Evolutionary conservation across 202 grass and related monocot species (phyloP), one percentile per base, ranked within the genome.

Genomic region (Hordeum pubiflorum): DNA sequence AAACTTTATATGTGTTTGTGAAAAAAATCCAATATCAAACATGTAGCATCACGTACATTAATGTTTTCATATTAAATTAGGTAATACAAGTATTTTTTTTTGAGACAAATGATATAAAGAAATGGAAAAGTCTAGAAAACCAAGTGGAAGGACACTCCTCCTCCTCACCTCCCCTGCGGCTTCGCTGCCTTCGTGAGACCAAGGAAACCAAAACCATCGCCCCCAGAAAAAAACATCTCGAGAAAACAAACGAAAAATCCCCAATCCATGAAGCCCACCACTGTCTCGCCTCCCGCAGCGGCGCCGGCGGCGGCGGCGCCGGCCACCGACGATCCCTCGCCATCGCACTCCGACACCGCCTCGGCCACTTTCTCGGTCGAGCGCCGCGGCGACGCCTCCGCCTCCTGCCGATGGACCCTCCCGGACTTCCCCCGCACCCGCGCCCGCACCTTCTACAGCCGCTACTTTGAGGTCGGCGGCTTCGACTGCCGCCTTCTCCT

Each of bases 401-500:
- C 90, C n/a, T 87, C 89, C 52, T 98, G 92, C 83, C 84, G 84
- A 10, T 98, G 96, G 96, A 89, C 90, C 33, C 79, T 98, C 26
- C 86, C 96, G 33, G 82, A 87, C 55, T 98, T 92, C 56, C 90
- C 89, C 59, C 88, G 96, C 72, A 84, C 84, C 74, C 90, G 90
- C 70, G 78, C 92, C 37, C 90, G 90, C 41, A 88, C 92, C 63
- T 72, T 98, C 13, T 98, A 92, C 88, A 93, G 89, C 86, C 88
- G 89, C 33, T 99, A 99, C 87, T 99, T 99, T 78, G 92, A 94
- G 69, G 87, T 99, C 64, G 89, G 88, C 74, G 92, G 89, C 83
- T 95, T 89, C 80, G 96, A 99, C 81, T 99, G 96, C 87, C 92
- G 96, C 44, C 92, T 99, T 31, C 81, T 99, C 33, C 78, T 99